Evolutionary conservation across 257 asterid species (phyloP), one percentile per base, ranked within the genome.

Genomic region (Primulina huaijiensis): DNA sequence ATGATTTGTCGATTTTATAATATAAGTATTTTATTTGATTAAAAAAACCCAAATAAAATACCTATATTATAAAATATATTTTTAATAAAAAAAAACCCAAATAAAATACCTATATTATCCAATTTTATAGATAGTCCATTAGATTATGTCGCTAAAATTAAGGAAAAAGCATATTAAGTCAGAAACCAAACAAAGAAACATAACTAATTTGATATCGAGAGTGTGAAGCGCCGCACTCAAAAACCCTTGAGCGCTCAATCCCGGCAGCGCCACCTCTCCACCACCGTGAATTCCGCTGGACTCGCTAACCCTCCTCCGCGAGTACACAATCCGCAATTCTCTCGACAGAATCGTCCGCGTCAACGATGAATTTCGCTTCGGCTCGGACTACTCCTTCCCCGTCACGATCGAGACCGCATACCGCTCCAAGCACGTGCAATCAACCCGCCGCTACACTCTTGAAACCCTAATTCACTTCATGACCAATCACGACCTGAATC

Each of bases 401-500:
- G 87, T 90, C 69, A 67, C 90, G 35, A 83, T 83, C 59, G 98
- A 94, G 56, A 94, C 97, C 61, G 90, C 93, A 17, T 94, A 88
- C 71, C 89, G 90, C 63, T 86, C 98, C 20, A 91, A 91, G 76
- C 96, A 89, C 75, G 87, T 52, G 21, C 89, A 80, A 31, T 81
- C 80, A 53, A 85, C 86, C 68, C 89, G 86, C 72, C 92, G 87
- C 76, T 94, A 94, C 85, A 89, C 98, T 34, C 90, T 94, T 71
- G 96, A 94, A 85, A 86, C 98, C 90, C 96, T 94, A 64, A 82
- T 89, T 69, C 89, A 91, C 84, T 94, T 85, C 88, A 83, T 94
- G 78, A 87, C 89, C 71, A 82, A 89, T 62, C 96, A 83, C 80
- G 81, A 84, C 76, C 92, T 94, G 62, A 86, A 82, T 75, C 99